Conservation (phyloP, 768 basidiomycete species). For the Tremella yokohamensis region DNA sequence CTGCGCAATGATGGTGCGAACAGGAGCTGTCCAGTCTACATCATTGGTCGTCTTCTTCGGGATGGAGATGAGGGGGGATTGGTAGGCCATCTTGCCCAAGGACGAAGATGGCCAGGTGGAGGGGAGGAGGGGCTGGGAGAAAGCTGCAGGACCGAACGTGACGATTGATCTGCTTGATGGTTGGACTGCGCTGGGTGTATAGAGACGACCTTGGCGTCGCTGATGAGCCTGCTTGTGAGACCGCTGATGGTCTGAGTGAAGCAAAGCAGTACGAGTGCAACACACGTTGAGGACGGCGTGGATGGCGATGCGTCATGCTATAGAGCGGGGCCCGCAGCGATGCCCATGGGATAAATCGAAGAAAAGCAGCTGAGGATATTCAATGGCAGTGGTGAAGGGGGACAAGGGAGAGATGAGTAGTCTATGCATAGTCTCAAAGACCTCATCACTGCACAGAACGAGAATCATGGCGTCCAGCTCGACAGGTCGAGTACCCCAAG, state of each 20-base stretch:
- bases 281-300: neutral
- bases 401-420: neutral
- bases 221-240: neutral
- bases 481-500: slow-evolving; percentile 41
- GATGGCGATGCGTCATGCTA: no score
- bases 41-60: slow-evolving; percentile 94
- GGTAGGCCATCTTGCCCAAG: slow-evolving; percentile 31
- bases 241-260: neutral
- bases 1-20: slow-evolving; percentile 77
- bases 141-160: neutral
- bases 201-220: neutral
- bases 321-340: neutral
- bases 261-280: neutral
- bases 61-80: slow-evolving; percentile 75
- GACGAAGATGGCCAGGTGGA: neutral
- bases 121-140: slow-evolving; percentile 1
- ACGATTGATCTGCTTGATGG: neutral
- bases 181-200: neutral
- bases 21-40: slow-evolving; percentile 90
- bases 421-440: neutral
- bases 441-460: no score
- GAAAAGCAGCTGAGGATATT: neutral
- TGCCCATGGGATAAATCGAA: neutral
- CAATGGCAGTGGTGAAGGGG: neutral
- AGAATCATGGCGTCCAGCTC: slow-evolving; percentile 32